Base-by-base conservation (phyloP, 768 basidiomycete species). In the Gloeopeniophorella convolvens region DNA sequence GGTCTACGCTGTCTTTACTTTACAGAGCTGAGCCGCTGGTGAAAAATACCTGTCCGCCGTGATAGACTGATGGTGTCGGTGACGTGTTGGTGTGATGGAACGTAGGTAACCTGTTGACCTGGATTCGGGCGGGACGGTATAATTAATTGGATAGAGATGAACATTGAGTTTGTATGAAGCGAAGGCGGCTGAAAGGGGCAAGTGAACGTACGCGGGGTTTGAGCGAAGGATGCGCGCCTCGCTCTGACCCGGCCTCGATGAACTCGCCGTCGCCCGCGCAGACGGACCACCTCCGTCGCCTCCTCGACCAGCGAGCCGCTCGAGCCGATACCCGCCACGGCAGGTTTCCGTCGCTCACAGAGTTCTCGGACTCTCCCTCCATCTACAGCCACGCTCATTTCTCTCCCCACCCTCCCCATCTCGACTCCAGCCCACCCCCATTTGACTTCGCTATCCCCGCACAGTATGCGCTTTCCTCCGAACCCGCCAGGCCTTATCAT, bases 341-440 rank as follows among this genome's bases (percentile, higher is more conserved):
- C 63, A 77, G 73, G 42, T 74, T 75, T 59, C 75, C 78, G 41
- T 72, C 81, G 47, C 63, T 76, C 59, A 75, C 82, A 20, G 74
- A 83, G 56, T 73, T 72, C 45, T 72, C 78, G 35, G 83, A 86
- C 65, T 77, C 83, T 46, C 82, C 82, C 57, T 86, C 84, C 42
- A 68, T 84, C 57, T 85, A 87, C 63, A 82, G 77, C 62, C 76
- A 71, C 55, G 60, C 77, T 48, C 73, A 76, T 62, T 78, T 78
- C 62, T 80, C 82, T 30, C 79, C 82, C 23, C 68, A 66, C 47
- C 66, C 70, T 27, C 61, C 63, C 35, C 63, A 67, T 34, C 55
- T 55, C 48, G 62, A 61, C 32, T 56, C 61, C 44, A 62, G 62
- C 51, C 45, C 64, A 34, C 51, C 58, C 30, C 56, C 63, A 10